These are phyloP conservation scores for Acer yangbiense DNA, from an alignment of 345 rosid species.

Conservation along the genomic window DNA sequence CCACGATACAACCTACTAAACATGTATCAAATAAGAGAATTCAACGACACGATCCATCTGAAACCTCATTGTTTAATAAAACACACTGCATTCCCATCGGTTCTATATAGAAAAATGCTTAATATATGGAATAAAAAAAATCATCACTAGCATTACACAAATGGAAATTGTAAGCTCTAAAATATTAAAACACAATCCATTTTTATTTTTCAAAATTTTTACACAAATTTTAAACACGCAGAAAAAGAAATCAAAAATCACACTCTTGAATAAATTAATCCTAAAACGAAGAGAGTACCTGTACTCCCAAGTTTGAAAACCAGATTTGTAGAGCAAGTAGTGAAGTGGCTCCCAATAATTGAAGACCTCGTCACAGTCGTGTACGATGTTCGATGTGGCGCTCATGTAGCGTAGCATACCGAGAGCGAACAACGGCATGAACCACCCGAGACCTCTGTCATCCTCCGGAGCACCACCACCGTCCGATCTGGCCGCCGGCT, in stretches of 20 bases:
- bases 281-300: conserved; percentile 44
- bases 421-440: conserved; percentile 64
- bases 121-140: background rate
- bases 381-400: conserved; percentile 93
- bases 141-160: background rate
- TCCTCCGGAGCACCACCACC: conserved; percentile 30
- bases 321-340: conserved; percentile 84
- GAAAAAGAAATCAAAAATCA: background rate
- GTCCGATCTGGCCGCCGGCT: conserved; percentile 48
- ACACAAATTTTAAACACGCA: background rate
- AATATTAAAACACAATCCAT: background rate
- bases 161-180: background rate
- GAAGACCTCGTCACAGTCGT: conserved; percentile 98
- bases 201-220: background rate
- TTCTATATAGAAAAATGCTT: too few relatives aligned
- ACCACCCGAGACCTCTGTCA: conserved; percentile 69
- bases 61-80: background rate
- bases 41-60: background rate
- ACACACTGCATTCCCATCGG: background rate
- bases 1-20: background rate
- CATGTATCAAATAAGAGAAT: background rate
- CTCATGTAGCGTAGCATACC: conserved; percentile 92
- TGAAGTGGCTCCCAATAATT: conserved; percentile 99
- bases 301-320: conserved; percentile 98
- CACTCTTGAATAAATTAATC: background rate